Conservation (phyloP, 1,139 yeast genomes). For the Starmera stellimalicola region DNA sequence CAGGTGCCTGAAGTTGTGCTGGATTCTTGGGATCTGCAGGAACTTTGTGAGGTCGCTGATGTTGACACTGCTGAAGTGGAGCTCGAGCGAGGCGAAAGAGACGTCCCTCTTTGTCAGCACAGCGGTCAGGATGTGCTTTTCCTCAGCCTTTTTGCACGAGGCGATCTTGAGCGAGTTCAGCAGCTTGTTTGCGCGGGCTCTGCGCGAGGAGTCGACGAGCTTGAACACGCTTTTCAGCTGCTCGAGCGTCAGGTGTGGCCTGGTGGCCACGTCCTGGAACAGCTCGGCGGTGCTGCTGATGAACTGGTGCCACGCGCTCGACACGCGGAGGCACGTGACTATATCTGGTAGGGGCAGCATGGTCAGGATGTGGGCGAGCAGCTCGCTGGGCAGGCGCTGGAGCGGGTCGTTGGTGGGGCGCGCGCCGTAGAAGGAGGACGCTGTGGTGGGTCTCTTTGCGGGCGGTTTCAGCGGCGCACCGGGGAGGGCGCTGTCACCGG, state of each 20-base stretch:
- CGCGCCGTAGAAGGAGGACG: neutral
- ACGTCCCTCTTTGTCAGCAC: constrained; percentile 7
- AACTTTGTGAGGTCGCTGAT: constrained; percentile 10
- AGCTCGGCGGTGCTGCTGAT: constrained; percentile 8
- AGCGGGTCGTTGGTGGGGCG: constrained; percentile 10
- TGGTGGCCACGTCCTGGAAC: constrained; percentile 8
- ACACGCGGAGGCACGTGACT: constrained; percentile 8
- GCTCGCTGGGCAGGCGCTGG: constrained; percentile 11
- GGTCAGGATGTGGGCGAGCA: constrained; percentile 6
- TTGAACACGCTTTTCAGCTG: constrained; percentile 12
- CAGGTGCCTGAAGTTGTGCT: constrained; percentile 2
- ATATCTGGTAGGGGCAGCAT: constrained; percentile 5
- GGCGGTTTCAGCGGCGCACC: no score
- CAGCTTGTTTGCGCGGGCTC: constrained; percentile 1
- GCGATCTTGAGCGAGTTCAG: constrained; percentile 4
- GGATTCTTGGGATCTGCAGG: neutral
- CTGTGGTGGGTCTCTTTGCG: constrained; percentile 1
- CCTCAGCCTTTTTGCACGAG: constrained; percentile 13
- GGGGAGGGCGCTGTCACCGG: no score
- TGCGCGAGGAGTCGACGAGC: constrained; percentile 6
- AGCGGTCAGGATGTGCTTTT: constrained; percentile 9
- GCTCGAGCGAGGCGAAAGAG: constrained; percentile 3
- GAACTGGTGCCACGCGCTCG: constrained; percentile 10
- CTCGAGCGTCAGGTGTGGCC: constrained; percentile 4
- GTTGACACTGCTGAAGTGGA: constrained; percentile 9